A percentile compares a stretch with the other conserved stretches of the same genome.
phyloP scores from a whole-genome alignment of 2,329 filamentous ascomycete species.

The Diaporthe vexans region DNA sequence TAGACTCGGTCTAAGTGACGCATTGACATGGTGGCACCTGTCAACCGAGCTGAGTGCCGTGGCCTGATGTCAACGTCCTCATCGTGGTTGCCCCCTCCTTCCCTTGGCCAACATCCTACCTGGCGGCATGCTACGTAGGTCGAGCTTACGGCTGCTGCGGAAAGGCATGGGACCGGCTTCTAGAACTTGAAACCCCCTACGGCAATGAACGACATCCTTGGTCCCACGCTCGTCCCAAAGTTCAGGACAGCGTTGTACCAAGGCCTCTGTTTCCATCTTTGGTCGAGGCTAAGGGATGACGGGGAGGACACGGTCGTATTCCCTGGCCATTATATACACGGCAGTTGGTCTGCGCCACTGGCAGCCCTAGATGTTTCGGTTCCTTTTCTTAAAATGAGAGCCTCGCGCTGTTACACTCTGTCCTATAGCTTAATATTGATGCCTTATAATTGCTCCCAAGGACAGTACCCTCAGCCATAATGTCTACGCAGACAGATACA shows the following conservation, averaged over 20 bases:
- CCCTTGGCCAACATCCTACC: slow-evolving; percentile 9
- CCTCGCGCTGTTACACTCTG: not conserved
- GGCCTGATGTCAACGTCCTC: slow-evolving; percentile 5
- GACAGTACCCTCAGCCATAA: not conserved
- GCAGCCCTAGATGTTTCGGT: not conserved
- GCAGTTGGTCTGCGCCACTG: not conserved
- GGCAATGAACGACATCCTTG: slow-evolving; percentile 25
- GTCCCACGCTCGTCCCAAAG: slow-evolving; percentile 12
- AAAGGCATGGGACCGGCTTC: slow-evolving; percentile 23
- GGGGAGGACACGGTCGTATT: slow-evolving; percentile 4
- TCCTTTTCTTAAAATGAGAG: not conserved
- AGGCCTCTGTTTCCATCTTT: slow-evolving; percentile 16
- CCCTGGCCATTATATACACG: slow-evolving; percentile 25
- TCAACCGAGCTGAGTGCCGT: slow-evolving; percentile 26
- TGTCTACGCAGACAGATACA: slow-evolving; percentile 8
- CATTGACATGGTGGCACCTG: slow-evolving; percentile 28
- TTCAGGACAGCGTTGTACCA: slow-evolving; percentile 24
- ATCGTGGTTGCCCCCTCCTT: not conserved
- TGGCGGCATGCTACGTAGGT: not conserved
- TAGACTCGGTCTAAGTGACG: slow-evolving; percentile 19
- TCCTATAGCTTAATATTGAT: not conserved
- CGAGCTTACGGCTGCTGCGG: not conserved
- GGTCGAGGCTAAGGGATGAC: slow-evolving; percentile 24
- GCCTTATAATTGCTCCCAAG: not conserved
- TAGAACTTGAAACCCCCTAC: slow-evolving; percentile 30